These are phyloP conservation scores for Pseudonectria buxi DNA, from an alignment of 2,329 filamentous ascomycete species.

Conservation along the genomic window DNA sequence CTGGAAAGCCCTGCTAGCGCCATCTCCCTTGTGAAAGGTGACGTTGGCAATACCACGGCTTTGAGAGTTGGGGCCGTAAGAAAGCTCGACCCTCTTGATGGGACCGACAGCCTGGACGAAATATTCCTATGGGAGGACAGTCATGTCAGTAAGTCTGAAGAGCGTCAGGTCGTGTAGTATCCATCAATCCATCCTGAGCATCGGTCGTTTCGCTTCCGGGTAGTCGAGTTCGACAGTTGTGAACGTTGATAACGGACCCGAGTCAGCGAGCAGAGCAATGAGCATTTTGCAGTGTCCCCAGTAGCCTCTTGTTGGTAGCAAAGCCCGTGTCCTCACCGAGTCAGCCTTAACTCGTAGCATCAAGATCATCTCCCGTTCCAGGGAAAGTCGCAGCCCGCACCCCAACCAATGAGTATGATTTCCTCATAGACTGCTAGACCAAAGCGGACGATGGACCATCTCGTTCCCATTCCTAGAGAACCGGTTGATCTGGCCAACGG, in stretches of 20 bases:
- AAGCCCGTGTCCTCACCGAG: no score
- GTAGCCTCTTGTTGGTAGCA: not conserved
- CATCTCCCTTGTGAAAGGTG: conserved; percentile 72
- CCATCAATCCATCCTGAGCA: conserved; percentile 25
- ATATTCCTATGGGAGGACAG: conserved; percentile 77
- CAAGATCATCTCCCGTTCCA: no score
- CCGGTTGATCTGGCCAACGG: conserved; percentile 3
- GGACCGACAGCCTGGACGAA: conserved; percentile 81
- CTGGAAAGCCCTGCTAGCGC: conserved; percentile 76
- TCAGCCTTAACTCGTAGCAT: no score
- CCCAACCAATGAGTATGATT: no score
- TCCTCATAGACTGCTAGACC: no score
- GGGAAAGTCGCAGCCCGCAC: no score
- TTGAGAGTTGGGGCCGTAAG: conserved; percentile 85
- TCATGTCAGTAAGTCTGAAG: conserved; percentile 57
- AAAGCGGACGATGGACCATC: no score
- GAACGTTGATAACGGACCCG: conserved; percentile 11
- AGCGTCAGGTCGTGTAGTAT: conserved; percentile 17
- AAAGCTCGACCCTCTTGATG: conserved; percentile 85
- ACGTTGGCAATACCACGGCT: conserved; percentile 92
- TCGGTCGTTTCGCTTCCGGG: conserved; percentile 26
- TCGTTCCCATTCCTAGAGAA: not conserved
- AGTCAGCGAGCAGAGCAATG: conserved; percentile 26
- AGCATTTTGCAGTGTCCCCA: conserved; percentile 14
- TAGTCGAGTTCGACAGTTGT: conserved; percentile 16